Evolutionary conservation across 345 rosid genomes (phyloP).

Genomic region (Raphanus sativus): DNA sequence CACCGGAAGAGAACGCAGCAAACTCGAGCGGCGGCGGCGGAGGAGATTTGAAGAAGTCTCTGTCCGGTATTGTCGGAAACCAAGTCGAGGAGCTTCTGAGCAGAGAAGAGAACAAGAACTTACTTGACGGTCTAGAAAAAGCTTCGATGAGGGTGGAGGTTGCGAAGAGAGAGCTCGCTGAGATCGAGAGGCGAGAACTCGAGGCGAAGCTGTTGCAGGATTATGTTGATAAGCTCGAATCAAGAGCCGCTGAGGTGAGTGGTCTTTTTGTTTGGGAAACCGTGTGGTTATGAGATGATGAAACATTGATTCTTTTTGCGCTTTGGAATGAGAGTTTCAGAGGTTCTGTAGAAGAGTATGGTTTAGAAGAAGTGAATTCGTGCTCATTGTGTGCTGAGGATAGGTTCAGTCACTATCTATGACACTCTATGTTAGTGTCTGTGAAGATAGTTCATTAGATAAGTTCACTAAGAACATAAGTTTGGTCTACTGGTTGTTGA

Average conservation of each 20-base stretch:
- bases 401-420: slow-evolving; percentile 3
- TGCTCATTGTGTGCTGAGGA: background rate
- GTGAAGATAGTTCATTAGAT: background rate
- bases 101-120: slow-evolving; percentile 66
- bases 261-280: background rate
- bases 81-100: slow-evolving; percentile 69
- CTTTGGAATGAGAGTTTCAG: too few relatives aligned
- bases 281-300: background rate
- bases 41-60: slow-evolving; percentile 51
- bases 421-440: background rate
- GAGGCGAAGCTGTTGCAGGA: slow-evolving; percentile 54
- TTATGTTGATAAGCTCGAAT: slow-evolving; percentile 58
- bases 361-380: too few relatives aligned
- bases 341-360: too few relatives aligned
- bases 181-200: slow-evolving; percentile 70
- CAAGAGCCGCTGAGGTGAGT: slow-evolving; percentile 69
- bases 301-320: too few relatives aligned
- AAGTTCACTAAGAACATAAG: background rate
- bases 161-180: slow-evolving; percentile 68
- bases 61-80: slow-evolving; percentile 61
- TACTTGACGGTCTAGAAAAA: slow-evolving; percentile 74
- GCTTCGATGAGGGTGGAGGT: slow-evolving; percentile 74
- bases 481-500: background rate
- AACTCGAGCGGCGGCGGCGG: slow-evolving; percentile 19
- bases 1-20: slow-evolving; percentile 28